Conservation (phyloP, 2,329 filamentous ascomycete species). For the Aquanectria penicillioides region DNA sequence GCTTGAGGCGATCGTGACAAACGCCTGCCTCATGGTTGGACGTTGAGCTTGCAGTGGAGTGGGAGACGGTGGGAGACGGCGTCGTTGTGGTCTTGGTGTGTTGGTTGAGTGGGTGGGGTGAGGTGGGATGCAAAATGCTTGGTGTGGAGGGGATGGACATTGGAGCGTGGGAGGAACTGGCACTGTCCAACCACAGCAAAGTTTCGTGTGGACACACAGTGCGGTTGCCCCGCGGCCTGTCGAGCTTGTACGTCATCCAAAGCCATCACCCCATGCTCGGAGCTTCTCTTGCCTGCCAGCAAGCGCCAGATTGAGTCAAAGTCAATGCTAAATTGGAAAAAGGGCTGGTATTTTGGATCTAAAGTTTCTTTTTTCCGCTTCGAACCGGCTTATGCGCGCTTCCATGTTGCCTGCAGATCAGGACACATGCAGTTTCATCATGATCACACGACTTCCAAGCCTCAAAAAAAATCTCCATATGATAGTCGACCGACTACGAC, state of each 20-base stretch:
- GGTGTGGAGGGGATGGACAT: background rate
- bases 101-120: conserved; percentile 24
- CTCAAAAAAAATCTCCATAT: background rate
- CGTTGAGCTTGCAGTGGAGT: conserved; percentile 35
- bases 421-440: background rate
- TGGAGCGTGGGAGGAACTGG: background rate
- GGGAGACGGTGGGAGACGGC: conserved; percentile 13
- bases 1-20: conserved; percentile 42
- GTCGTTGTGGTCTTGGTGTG: conserved; percentile 22
- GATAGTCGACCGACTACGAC: background rate
- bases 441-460: conserved; percentile 18
- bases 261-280: conserved; percentile 16
- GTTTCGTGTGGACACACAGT: background rate
- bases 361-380: background rate
- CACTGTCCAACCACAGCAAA: background rate
- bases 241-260: conserved; percentile 15
- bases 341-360: background rate
- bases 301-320: conserved; percentile 17
- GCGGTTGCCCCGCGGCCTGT: background rate
- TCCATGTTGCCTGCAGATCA: background rate
- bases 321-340: background rate
- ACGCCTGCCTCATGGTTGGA: conserved; percentile 44
- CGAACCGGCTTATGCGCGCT: background rate
- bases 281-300: conserved; percentile 1
- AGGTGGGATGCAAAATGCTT: conserved; percentile 8